Evolutionary conservation across 2,329 filamentous ascomycete species (phyloP).

Genomic region (Pyricularia sp.): DNA sequence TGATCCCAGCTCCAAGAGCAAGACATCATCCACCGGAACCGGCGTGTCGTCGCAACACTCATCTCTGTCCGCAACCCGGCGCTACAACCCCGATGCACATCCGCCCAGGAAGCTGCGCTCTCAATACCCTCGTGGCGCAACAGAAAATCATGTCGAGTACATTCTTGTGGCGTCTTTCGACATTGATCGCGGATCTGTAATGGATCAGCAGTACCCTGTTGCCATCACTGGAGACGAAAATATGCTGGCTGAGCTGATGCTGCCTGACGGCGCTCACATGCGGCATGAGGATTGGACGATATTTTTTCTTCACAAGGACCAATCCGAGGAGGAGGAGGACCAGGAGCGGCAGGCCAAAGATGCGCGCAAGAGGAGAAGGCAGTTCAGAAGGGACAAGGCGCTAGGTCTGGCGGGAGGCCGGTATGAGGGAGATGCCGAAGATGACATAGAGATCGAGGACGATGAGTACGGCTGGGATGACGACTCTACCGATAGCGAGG

Average conservation of each 20-base stretch:
- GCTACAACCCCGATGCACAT: slow-evolving; percentile 40
- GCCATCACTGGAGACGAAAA: slow-evolving; percentile 95
- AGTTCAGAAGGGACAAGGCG: slow-evolving; percentile 39
- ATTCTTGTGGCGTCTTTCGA: slow-evolving; percentile 96
- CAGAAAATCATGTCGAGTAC: slow-evolving; percentile 95
- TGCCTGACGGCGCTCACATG: slow-evolving; percentile 92
- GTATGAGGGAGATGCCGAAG: slow-evolving; percentile 29
- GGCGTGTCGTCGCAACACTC: slow-evolving; percentile 50
- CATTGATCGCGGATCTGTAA: slow-evolving; percentile 89
- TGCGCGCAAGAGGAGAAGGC: slow-evolving; percentile 40
- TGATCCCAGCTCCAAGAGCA: slow-evolving; percentile 50
- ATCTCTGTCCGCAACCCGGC: slow-evolving; percentile 39
- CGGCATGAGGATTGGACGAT: slow-evolving; percentile 98
- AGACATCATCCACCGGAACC: slow-evolving; percentile 46
- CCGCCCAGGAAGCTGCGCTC: slow-evolving; percentile 53
- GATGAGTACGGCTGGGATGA: slow-evolving; percentile 31
- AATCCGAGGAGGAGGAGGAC: slow-evolving; percentile 72
- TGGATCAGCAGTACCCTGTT: slow-evolving; percentile 96
- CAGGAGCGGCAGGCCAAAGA: slow-evolving; percentile 52
- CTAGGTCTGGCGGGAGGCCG: slow-evolving; percentile 38
- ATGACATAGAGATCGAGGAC: slow-evolving; percentile 42
- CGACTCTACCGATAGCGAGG: slow-evolving; percentile 50
- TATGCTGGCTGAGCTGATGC: slow-evolving; percentile 96
- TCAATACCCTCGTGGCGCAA: slow-evolving; percentile 64
- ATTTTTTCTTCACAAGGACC: slow-evolving; percentile 96